Conservation (phyloP, 139 green algal species). For the Chlorella sp. region DNA sequence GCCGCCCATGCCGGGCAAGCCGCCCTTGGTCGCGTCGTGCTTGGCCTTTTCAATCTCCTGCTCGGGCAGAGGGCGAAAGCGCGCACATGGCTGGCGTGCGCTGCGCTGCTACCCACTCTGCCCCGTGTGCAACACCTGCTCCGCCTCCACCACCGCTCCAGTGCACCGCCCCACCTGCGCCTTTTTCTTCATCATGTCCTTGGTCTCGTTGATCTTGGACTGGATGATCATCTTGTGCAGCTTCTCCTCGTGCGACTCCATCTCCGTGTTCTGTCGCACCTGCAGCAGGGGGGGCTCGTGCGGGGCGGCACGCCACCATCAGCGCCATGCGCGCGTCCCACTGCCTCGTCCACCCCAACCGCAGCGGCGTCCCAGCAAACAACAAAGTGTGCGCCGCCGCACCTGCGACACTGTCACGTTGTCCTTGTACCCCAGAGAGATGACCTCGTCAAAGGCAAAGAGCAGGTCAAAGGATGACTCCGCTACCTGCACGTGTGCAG, state of each 20-base stretch:
- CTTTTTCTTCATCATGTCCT: conserved; percentile 96
- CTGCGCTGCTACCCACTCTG: no score
- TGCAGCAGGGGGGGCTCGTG: conserved; percentile 17
- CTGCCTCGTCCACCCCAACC: no score
- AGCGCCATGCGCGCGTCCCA: no score
- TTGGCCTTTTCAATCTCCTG: conserved; percentile 96
- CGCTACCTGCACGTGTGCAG: conserved; percentile 1
- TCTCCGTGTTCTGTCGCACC: conserved; percentile 96
- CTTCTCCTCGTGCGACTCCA: conserved; percentile 99
- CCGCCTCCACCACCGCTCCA: no score
- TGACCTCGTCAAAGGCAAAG: conserved; percentile 99
- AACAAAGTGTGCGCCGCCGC: conserved; percentile 92
- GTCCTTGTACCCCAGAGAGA: conserved; percentile 90
- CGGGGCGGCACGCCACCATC: not conserved
- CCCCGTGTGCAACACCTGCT: no score
- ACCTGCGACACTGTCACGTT: conserved; percentile 70
- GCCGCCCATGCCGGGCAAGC: no score
- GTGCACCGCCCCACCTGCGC: no score
- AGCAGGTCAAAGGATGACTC: conserved; percentile 96
- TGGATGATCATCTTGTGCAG: conserved; percentile 99
- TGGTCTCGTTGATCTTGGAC: conserved; percentile 84
- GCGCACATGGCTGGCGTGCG: no score
- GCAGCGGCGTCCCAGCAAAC: no score
- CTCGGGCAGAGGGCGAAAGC: no score
- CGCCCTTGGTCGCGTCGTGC: conserved; percentile 61